Conservation (phyloP, 148 eudicot genomes). For the Vaccinium vitisidaea region DNA sequence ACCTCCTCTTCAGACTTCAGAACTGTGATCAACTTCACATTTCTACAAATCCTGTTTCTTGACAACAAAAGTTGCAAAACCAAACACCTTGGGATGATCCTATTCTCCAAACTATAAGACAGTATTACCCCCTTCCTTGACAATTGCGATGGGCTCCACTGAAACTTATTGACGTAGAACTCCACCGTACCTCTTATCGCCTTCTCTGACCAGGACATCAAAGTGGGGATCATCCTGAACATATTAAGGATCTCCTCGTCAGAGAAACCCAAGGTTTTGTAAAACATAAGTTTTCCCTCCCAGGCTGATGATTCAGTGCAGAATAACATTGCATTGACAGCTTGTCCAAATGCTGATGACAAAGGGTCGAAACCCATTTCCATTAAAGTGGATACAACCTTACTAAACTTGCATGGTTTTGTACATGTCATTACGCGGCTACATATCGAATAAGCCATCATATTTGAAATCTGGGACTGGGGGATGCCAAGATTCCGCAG, state of each 20-base stretch:
- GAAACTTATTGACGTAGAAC: background rate
- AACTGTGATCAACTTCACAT: background rate
- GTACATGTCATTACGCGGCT: background rate
- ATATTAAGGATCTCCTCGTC: background rate
- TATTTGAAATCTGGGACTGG: background rate
- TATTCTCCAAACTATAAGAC: background rate
- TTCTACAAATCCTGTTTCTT: background rate
- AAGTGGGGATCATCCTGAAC: background rate
- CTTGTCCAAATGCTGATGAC: background rate
- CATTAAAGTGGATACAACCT: background rate
- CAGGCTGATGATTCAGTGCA: background rate
- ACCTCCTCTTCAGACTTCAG: background rate
- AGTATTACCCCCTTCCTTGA: background rate
- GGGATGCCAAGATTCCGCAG: background rate
- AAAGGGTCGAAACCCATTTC: background rate
- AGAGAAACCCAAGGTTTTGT: conserved; percentile 3
- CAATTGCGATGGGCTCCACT: background rate
- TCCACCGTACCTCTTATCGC: background rate
- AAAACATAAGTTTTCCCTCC: background rate
- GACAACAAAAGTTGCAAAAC: conserved; percentile 5
- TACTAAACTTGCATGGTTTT: background rate
- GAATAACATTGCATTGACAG: background rate
- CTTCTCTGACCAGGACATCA: background rate
- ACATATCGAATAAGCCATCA: background rate
- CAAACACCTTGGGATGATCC: background rate